Evolutionary conservation across 2,329 filamentous ascomycete species (phyloP).

Genomic region (Aspergillus pseudonomiae): DNA sequence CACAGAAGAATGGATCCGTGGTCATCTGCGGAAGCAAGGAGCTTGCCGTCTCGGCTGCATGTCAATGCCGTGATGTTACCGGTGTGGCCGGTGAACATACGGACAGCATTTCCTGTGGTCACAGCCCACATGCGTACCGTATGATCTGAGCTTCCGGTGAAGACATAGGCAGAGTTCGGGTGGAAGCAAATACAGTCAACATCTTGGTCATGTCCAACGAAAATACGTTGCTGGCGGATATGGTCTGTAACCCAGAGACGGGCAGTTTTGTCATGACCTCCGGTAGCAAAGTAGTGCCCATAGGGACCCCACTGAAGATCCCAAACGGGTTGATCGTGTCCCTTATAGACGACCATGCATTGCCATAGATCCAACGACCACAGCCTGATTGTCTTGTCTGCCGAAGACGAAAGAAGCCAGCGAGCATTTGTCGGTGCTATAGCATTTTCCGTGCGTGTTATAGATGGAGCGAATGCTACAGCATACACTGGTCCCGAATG

Average conservation of each 20-base stretch:
- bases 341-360: constrained; percentile 92
- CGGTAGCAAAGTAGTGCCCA: constrained; percentile 91
- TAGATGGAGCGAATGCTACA: constrained; percentile 82
- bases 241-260: constrained; percentile 92
- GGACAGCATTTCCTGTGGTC: constrained; percentile 81
- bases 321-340: constrained; percentile 87
- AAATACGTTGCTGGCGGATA: constrained; percentile 81
- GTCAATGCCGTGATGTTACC: constrained; percentile 84
- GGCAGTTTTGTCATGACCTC: constrained; percentile 85
- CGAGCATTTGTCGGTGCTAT: constrained; percentile 65
- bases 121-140: constrained; percentile 97
- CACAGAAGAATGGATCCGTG: constrained; percentile 90
- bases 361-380: constrained; percentile 93
- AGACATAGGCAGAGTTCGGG: constrained; percentile 89
- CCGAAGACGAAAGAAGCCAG: constrained; percentile 82
- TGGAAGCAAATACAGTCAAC: constrained; percentile 95
- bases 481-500: constrained; percentile 89
- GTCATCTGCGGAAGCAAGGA: constrained; percentile 87
- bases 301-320: constrained; percentile 88
- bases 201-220: constrained; percentile 89
- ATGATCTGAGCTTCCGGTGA: constrained; percentile 90
- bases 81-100: constrained; percentile 88
- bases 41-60: constrained; percentile 83
- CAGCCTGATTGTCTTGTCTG: constrained; percentile 83
- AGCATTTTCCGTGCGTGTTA: constrained; percentile 52